Percentiles rank a stretch among this genome's conserved stretches.
phyloP scores from a whole-genome alignment of 2,329 filamentous ascomycete species.

The Verruconis gallopava region DNA sequence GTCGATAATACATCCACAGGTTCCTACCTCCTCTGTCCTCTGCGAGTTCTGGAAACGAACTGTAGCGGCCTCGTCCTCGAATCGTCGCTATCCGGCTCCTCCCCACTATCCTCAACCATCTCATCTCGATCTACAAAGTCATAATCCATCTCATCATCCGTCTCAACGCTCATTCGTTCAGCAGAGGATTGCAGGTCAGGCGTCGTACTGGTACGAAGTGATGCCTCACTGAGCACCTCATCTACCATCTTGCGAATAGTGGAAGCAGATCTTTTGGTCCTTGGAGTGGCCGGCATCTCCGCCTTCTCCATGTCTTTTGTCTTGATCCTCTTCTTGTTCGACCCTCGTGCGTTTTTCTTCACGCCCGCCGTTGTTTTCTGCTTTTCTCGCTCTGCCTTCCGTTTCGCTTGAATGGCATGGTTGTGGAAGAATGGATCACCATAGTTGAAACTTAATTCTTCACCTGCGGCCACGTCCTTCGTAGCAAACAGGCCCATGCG shows the following conservation, averaged over 20 bases:
- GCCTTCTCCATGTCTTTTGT: background rate
- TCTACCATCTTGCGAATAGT: no score
- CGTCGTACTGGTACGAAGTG: no score
- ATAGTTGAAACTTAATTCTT: slow-evolving; percentile 6
- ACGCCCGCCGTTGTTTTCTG: no score
- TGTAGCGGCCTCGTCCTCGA: no score
- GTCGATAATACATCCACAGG: no score
- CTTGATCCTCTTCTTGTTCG: background rate
- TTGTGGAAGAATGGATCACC: background rate
- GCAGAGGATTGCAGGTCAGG: no score
- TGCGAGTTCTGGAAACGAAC: background rate
- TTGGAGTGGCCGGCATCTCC: background rate
- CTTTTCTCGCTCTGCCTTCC: background rate
- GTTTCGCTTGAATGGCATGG: background rate
- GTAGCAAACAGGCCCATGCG: slow-evolving; percentile 5
- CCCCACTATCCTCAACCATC: background rate
- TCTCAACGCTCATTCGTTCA: no score
- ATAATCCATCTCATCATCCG: background rate
- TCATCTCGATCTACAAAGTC: background rate
- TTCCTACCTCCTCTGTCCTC: background rate
- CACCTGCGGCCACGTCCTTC: background rate
- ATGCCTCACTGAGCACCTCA: no score
- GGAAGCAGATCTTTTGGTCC: no score
- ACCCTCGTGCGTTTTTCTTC: no score
- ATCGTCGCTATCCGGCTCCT: no score